Conservation (phyloP, 805 yeast genomes). For the Kuraishia borneana region DNA sequence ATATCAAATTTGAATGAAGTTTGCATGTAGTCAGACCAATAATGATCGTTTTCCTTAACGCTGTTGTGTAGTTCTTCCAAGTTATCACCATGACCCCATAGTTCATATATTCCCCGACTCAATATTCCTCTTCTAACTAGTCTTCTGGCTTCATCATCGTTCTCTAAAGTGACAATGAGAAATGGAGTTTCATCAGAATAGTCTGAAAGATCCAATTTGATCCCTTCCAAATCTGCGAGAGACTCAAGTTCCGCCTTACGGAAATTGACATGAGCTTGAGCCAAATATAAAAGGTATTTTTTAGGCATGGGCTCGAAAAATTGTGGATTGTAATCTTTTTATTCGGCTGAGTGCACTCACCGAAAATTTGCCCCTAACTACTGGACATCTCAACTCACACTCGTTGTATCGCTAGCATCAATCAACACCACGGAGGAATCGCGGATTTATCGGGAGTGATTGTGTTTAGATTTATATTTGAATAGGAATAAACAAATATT, state of each 20-base stretch:
- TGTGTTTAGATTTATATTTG: not conserved
- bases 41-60: constrained; percentile 20
- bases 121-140: constrained; percentile 61
- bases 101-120: constrained; percentile 67
- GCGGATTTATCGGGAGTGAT: not conserved
- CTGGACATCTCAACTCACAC: too few species aligned
- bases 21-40: constrained; percentile 24
- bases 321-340: not conserved
- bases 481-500: not conserved
- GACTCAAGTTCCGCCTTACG: constrained; percentile 78
- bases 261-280: constrained; percentile 74
- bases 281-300: constrained; percentile 69
- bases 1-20: constrained; percentile 73
- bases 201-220: constrained; percentile 46
- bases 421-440: not conserved
- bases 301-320: constrained; percentile 10
- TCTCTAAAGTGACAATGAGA: constrained; percentile 50
- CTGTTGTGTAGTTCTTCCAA: constrained; percentile 47
- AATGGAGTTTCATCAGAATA: constrained; percentile 62
- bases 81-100: constrained; percentile 65
- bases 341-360: too few species aligned
- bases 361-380: too few species aligned
- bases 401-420: too few species aligned
- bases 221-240: constrained; percentile 51
- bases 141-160: constrained; percentile 55